phyloP scores from a whole-genome alignment of 1,139 yeast genomes.

The Lodderomyces oxycetoniae region DNA sequence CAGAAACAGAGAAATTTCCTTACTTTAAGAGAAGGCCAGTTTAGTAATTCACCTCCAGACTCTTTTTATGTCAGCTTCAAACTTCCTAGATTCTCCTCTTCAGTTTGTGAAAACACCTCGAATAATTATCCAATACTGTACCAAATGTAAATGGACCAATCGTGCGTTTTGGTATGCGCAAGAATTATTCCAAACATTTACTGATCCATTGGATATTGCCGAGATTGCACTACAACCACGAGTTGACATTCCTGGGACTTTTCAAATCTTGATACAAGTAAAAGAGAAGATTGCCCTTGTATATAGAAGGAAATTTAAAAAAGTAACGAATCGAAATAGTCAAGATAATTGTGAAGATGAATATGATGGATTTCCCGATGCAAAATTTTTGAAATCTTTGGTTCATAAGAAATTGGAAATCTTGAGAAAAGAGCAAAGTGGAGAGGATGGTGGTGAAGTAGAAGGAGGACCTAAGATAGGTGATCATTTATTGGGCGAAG shows the following conservation, averaged over 20 bases:
- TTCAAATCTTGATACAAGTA: constrained; percentile 21
- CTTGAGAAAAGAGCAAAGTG: constrained; percentile 17
- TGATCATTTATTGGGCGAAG: constrained; percentile 26
- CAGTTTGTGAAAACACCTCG: constrained; percentile 16
- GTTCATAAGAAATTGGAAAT: constrained; percentile 27
- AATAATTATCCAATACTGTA: constrained; percentile 39
- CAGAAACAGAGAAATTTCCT: no score
- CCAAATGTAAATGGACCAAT: constrained; percentile 46
- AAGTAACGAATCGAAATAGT: constrained; percentile 12
- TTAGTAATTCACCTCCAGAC: no score
- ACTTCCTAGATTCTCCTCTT: no score
- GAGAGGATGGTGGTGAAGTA: constrained; percentile 20
- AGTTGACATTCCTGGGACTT: constrained; percentile 36
- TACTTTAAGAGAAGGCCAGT: no score
- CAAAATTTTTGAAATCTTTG: constrained; percentile 37
- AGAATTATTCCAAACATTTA: constrained; percentile 42
- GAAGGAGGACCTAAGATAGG: constrained; percentile 6
- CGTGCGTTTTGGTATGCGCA: constrained; percentile 46
- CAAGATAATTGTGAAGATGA: constrained; percentile 23
- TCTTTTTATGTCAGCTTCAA: no score
- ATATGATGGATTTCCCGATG: constrained; percentile 46
- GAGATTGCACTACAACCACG: constrained; percentile 40
- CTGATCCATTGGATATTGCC: constrained; percentile 23
- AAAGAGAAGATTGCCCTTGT: constrained; percentile 18
- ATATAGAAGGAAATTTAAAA: constrained; percentile 38